phyloP scores from a whole-genome alignment of 164 flowering plant genomes.

The Nelumbo lutea region DNA sequence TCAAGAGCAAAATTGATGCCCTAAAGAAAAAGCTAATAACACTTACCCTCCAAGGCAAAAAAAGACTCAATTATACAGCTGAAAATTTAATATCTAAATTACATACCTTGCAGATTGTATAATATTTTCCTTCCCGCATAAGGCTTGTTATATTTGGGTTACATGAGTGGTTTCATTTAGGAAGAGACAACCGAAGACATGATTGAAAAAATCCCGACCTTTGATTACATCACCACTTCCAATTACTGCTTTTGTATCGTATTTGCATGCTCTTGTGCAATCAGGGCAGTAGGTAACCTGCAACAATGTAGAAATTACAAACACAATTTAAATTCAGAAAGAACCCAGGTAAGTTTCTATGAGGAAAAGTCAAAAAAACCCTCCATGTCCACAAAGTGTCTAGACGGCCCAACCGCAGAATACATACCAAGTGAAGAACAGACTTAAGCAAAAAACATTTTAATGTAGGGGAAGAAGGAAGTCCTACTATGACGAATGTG shows the following conservation, averaged over 20 bases:
- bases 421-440: too few species aligned
- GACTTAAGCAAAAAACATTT: too few species aligned
- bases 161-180: conserved; percentile 68
- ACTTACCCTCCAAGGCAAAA: too few species aligned
- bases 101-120: too few species aligned
- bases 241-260: conserved; percentile 47
- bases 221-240: conserved; percentile 41
- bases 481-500: too few species aligned
- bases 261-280: conserved; percentile 87
- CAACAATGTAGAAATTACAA: conserved; percentile 6
- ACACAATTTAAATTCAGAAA: neutral
- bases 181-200: conserved; percentile 87
- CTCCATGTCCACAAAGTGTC: neutral
- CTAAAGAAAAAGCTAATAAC: too few species aligned
- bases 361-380: neutral
- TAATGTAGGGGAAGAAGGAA: too few species aligned
- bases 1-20: too few species aligned
- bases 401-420: too few species aligned
- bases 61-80: too few species aligned
- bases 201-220: conserved; percentile 76
- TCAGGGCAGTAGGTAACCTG: conserved; percentile 99
- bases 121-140: neutral
- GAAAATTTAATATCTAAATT: too few species aligned
- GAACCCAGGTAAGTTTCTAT: neutral
- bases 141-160: conserved; percentile 35